Conservation (phyloP, 768 basidiomycete species). For the Vishniacozyma victoriae region DNA sequence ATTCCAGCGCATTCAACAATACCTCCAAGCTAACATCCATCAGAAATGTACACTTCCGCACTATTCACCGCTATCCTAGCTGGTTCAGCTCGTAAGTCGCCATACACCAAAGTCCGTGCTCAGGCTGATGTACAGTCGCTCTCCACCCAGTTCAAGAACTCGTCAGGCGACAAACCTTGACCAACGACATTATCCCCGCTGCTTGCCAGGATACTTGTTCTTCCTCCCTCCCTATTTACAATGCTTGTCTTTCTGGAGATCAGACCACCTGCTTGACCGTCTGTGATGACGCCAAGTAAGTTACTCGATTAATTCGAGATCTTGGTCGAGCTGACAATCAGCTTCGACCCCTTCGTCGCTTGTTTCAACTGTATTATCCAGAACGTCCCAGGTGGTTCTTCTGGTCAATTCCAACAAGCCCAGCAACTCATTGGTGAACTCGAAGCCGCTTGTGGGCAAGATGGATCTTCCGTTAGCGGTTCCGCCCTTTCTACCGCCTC, state of each 20-base stretch:
- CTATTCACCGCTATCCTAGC: too few species aligned
- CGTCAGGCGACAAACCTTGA: slow-evolving; percentile 14
- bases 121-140: slow-evolving; percentile 2
- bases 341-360: slow-evolving; percentile 8
- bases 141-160: slow-evolving; percentile 5
- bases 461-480: slow-evolving; percentile 9
- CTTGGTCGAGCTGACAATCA: too few species aligned
- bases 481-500: neutral
- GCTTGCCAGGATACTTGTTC: slow-evolving; percentile 17
- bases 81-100: too few species aligned
- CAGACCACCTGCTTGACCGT: slow-evolving; percentile 17
- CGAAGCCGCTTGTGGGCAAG: slow-evolving; percentile 7
- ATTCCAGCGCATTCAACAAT: too few species aligned
- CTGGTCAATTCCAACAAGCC: neutral
- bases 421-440: neutral
- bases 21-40: too few species aligned
- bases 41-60: too few species aligned
- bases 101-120: too few species aligned
- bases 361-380: slow-evolving; percentile 23
- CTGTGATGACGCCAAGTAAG: slow-evolving; percentile 11
- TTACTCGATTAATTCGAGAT: too few species aligned
- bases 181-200: slow-evolving; percentile 12
- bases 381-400: slow-evolving; percentile 13
- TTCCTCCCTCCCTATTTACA: slow-evolving; percentile 20
- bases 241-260: slow-evolving; percentile 17